These are phyloP conservation scores for Aspergillus texensis DNA, from an alignment of 2,329 filamentous ascomycete genomes.

Conservation along the genomic window DNA sequence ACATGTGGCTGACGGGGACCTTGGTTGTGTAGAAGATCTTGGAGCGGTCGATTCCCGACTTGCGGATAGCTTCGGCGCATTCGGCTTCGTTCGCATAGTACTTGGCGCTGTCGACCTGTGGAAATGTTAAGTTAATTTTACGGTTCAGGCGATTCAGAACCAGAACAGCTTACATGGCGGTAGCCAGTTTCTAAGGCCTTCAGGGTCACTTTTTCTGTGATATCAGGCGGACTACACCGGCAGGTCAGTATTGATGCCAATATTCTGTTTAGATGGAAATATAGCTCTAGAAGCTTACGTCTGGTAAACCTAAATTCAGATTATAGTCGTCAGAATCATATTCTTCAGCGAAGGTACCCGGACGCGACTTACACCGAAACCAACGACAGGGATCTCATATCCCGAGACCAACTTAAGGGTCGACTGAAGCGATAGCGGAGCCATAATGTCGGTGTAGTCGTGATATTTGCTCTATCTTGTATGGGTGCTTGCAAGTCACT, in stretches of 20 bases:
- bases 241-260: background rate
- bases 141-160: background rate
- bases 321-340: background rate
- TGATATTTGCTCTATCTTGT: background rate
- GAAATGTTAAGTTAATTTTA: background rate
- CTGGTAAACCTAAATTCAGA: constrained; percentile 38
- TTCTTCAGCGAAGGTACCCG: background rate
- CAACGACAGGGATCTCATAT: constrained; percentile 43
- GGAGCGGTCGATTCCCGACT: constrained; percentile 55
- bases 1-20: constrained; percentile 54
- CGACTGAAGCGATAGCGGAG: constrained; percentile 33
- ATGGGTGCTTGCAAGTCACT: background rate
- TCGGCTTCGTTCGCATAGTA: constrained; percentile 62
- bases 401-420: constrained; percentile 45
- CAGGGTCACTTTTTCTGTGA: constrained; percentile 59
- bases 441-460: constrained; percentile 22
- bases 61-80: constrained; percentile 55
- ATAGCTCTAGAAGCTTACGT: constrained; percentile 32
- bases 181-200: constrained; percentile 61
- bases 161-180: constrained; percentile 51
- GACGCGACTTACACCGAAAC: constrained; percentile 43
- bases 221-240: constrained; percentile 52
- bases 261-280: background rate
- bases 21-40: constrained; percentile 67
- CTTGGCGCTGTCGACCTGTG: constrained; percentile 60